phyloP scores from a whole-genome alignment of 495 filamentous ascomycete species.

The Chaetomidium leptoderma region DNA sequence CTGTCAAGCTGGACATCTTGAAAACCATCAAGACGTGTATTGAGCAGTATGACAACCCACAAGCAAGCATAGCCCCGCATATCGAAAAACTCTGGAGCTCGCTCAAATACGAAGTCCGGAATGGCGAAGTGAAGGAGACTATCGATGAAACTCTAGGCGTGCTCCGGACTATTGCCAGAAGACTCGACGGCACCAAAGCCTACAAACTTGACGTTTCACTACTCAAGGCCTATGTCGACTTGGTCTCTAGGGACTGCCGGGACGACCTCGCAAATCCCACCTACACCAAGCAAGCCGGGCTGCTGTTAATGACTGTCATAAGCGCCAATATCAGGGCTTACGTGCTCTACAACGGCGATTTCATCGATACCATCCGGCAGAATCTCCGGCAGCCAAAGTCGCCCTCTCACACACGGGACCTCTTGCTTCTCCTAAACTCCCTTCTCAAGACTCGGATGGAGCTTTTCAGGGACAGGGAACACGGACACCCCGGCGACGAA shows the following conservation, averaged over 20 bases:
- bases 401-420: constrained; percentile 37
- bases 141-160: constrained; percentile 47
- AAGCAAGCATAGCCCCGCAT: constrained; percentile 39
- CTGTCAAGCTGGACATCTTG: constrained; percentile 54
- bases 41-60: constrained; percentile 36
- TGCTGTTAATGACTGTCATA: constrained; percentile 43
- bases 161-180: constrained; percentile 40
- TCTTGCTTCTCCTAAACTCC: constrained; percentile 41
- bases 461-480: constrained; percentile 23
- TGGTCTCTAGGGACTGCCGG: constrained; percentile 40
- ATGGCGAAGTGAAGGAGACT: constrained; percentile 49
- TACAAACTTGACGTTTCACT: constrained; percentile 34
- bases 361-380: constrained; percentile 36
- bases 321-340: constrained; percentile 34
- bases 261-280: constrained; percentile 43
- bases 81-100: constrained; percentile 48
- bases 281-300: constrained; percentile 44
- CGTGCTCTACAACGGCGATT: constrained; percentile 29
- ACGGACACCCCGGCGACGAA: constrained; percentile 27
- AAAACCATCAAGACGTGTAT: constrained; percentile 47
- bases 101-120: constrained; percentile 56
- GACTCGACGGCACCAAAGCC: constrained; percentile 32
- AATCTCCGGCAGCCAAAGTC: constrained; percentile 42
- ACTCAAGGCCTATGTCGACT: constrained; percentile 36
- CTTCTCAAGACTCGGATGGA: constrained; percentile 36